These are phyloP conservation scores for Aspergillus sp. DNA, from an alignment of 2,329 filamentous ascomycete species.

Conservation along the genomic window DNA sequence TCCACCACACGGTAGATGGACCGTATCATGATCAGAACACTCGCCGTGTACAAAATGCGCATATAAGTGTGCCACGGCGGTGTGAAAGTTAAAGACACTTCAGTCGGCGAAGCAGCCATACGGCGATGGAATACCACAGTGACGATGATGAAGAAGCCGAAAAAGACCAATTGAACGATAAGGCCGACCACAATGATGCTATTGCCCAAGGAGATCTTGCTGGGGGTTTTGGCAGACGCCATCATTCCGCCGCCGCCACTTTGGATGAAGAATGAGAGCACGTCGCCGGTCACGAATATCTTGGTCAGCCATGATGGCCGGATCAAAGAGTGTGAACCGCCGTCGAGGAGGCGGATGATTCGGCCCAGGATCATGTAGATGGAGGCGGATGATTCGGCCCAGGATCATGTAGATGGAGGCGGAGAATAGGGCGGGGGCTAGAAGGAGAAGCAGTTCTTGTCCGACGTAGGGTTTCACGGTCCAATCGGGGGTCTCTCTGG, in stretches of 20 bases:
- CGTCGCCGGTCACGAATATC: slow-evolving; percentile 1
- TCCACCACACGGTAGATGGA: background rate
- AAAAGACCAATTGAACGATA: background rate
- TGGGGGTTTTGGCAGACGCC: background rate
- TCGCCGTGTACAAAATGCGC: background rate
- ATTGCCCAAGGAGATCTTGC: background rate
- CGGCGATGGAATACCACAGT: background rate
- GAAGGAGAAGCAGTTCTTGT: slow-evolving; percentile 1
- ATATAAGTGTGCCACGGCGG: background rate
- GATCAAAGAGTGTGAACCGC: background rate
- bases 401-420: slow-evolving; percentile 7
- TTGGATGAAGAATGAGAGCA: slow-evolving; percentile 4
- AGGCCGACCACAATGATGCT: background rate
- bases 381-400: background rate
- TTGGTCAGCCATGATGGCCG: background rate
- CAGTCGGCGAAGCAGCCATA: background rate
- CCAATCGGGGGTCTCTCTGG: slow-evolving; percentile 1
- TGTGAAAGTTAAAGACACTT: background rate
- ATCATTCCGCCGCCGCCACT: slow-evolving; percentile 3
- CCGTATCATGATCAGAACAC: background rate
- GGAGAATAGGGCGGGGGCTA: slow-evolving; percentile 1
- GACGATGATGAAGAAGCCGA: background rate
- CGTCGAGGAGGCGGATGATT: background rate
- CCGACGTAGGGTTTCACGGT: background rate
- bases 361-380: slow-evolving; percentile 4